phyloP scores from a whole-genome alignment of 345 rosid species.

The Eucalyptus guilfoylei region DNA sequence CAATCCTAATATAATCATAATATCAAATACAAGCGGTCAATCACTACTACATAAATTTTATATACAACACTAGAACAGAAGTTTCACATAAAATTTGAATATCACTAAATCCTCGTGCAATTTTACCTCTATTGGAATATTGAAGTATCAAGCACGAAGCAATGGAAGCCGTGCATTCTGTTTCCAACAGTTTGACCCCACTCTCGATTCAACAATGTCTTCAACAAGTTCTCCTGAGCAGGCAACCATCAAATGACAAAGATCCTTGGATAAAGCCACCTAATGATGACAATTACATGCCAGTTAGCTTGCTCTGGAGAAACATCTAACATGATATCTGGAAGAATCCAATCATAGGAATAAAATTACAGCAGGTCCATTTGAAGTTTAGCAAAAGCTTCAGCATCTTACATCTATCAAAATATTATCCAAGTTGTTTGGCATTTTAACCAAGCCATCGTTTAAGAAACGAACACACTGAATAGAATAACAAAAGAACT shows the following conservation, averaged over 20 bases:
- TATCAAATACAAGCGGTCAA: neutral
- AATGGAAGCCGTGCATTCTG: conserved; percentile 47
- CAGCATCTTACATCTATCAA: neutral
- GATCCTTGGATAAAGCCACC: conserved; percentile 88
- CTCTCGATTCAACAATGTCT: conserved; percentile 19
- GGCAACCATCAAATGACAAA: conserved; percentile 60
- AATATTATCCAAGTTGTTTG: neutral
- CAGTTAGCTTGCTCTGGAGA: neutral
- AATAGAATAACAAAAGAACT: too few species aligned
- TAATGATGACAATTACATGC: conserved; percentile 10
- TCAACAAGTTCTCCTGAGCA: conserved; percentile 65
- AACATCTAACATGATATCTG: neutral
- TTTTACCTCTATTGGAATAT: conserved; percentile 60
- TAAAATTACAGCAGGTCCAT: neutral
- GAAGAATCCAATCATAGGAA: neutral
- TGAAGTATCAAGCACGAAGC: conserved; percentile 71
- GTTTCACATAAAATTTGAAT: neutral
- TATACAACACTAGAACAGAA: too few species aligned
- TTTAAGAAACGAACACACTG: too few species aligned
- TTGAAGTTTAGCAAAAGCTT: neutral
- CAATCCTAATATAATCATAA: neutral
- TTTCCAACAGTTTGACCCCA: conserved; percentile 8
- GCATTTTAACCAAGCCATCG: neutral
- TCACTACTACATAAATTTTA: neutral
- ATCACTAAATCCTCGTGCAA: neutral